A percentile compares a stretch with the other conserved stretches of the same genome.
phyloP scores from a whole-genome alignment of 345 rosid species.

The Lepidium didymum region DNA sequence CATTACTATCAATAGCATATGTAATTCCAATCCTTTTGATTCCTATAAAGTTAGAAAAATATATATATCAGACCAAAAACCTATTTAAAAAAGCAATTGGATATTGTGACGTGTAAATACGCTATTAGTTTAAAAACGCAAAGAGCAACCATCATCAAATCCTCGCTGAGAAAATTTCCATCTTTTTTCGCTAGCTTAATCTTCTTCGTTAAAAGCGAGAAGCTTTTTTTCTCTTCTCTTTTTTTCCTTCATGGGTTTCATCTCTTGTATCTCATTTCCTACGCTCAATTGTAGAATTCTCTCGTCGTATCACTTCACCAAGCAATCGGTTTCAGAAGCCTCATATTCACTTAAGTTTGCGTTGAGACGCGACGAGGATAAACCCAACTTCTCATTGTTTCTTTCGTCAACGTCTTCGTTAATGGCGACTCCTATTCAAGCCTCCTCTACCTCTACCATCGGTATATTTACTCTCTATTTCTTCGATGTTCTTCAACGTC shows the following conservation, averaged over 20 bases:
- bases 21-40: background rate
- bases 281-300: slow-evolving; percentile 2
- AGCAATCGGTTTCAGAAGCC: background rate
- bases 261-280: slow-evolving; percentile 23
- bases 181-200: background rate
- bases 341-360: slow-evolving; percentile 13
- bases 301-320: slow-evolving; percentile 7
- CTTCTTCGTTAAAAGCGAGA: background rate
- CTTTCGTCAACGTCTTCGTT: slow-evolving; percentile 23
- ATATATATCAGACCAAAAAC: background rate
- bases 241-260: slow-evolving; percentile 35
- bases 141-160: slow-evolving; percentile 11
- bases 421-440: slow-evolving; percentile 39
- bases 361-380: background rate
- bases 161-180: background rate
- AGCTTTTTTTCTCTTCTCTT: background rate
- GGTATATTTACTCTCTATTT: slow-evolving; percentile 32
- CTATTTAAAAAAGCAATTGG: background rate
- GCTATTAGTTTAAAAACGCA: slow-evolving; percentile 7
- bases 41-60: background rate
- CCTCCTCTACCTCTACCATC: slow-evolving; percentile 39
- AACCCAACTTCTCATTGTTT: slow-evolving; percentile 11
- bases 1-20: background rate
- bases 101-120: background rate
- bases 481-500: background rate